phyloP scores from a whole-genome alignment of 1,284 basidiomycete genomes.

The Ceratobasidium sp. region DNA sequence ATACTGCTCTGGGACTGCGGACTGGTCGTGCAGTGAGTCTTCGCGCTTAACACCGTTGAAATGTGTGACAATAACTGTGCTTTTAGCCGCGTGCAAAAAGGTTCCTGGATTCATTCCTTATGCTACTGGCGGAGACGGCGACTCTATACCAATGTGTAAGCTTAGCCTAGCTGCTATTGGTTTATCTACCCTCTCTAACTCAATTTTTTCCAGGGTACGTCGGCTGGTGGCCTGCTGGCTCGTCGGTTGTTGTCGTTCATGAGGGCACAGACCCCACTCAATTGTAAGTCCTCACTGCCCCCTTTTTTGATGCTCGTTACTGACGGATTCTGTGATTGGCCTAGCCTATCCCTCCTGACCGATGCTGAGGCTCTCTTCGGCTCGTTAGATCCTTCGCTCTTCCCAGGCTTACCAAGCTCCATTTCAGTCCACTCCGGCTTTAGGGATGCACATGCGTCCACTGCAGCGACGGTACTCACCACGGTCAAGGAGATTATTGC shows the following conservation, averaged over 20 bases:
- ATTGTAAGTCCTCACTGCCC: slow-evolving; percentile 60
- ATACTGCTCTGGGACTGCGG: slow-evolving; percentile 62
- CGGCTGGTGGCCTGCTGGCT: slow-evolving; percentile 53
- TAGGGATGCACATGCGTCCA: slow-evolving; percentile 64
- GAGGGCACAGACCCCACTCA: slow-evolving; percentile 55
- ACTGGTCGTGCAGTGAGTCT: slow-evolving; percentile 70
- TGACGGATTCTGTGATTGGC: neutral
- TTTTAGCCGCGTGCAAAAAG: slow-evolving; percentile 63
- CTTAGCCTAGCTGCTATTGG: neutral
- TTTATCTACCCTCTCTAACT: slow-evolving; percentile 33
- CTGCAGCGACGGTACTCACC: slow-evolving; percentile 61
- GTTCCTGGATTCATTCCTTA: slow-evolving; percentile 66
- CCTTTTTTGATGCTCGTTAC: no score
- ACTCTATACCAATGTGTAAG: slow-evolving; percentile 58
- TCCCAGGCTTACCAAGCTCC: slow-evolving; percentile 64
- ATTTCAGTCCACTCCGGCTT: slow-evolving; percentile 71
- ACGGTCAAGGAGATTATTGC: slow-evolving; percentile 61
- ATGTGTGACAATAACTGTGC: neutral
- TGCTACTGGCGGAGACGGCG: slow-evolving; percentile 70
- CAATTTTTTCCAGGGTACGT: slow-evolving; percentile 54
- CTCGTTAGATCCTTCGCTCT: slow-evolving; percentile 61
- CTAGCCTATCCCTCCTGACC: slow-evolving; percentile 63
- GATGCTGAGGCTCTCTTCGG: slow-evolving; percentile 63
- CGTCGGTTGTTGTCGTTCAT: slow-evolving; percentile 55
- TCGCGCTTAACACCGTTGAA: slow-evolving; percentile 40